Conservation (phyloP, 371 early-diverging fungal genomes). For the Apophysomyces trapeziformis region DNA sequence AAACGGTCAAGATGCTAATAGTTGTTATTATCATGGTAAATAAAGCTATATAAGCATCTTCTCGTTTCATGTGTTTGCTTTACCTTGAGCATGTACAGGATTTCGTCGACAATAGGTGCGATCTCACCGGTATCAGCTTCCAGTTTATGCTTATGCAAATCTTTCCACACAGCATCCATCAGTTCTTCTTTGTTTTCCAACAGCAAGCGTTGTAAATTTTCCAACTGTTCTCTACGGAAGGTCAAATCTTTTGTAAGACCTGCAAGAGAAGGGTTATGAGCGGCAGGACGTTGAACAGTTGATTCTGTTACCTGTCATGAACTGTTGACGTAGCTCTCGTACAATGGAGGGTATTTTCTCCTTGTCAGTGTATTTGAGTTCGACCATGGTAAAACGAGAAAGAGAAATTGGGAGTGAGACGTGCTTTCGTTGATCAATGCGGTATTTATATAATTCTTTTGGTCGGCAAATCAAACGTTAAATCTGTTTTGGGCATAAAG, state of each 20-base stretch:
- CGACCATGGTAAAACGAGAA: slow-evolving; percentile 19
- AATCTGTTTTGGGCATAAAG: no score
- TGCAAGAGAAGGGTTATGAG: neutral
- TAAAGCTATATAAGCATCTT: neutral
- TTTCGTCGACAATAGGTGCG: slow-evolving; percentile 66
- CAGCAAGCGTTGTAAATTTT: slow-evolving; percentile 63
- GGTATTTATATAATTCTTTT: no score
- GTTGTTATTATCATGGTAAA: neutral
- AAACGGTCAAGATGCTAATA: slow-evolving; percentile 40
- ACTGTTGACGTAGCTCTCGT: slow-evolving; percentile 52
- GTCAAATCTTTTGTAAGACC: slow-evolving; percentile 60
- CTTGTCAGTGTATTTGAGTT: slow-evolving; percentile 32
- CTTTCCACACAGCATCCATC: slow-evolving; percentile 68
- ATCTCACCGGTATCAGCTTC: slow-evolving; percentile 68
- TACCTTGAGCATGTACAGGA: slow-evolving; percentile 59
- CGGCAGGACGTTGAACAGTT: neutral
- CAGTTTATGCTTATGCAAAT: slow-evolving; percentile 63
- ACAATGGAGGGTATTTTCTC: slow-evolving; percentile 44
- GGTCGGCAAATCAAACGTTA: no score
- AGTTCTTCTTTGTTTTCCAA: slow-evolving; percentile 69
- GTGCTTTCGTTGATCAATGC: no score
- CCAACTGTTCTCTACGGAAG: slow-evolving; percentile 80
- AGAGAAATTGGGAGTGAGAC: no score
- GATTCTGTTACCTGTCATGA: slow-evolving; percentile 38
- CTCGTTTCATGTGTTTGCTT: neutral